A percentile compares a stretch with the other conserved stretches of the same genome.
Conservation (phyloP, 2,329 filamentous ascomycete genomes). For the Aureobasidium leucospermi region DNA sequence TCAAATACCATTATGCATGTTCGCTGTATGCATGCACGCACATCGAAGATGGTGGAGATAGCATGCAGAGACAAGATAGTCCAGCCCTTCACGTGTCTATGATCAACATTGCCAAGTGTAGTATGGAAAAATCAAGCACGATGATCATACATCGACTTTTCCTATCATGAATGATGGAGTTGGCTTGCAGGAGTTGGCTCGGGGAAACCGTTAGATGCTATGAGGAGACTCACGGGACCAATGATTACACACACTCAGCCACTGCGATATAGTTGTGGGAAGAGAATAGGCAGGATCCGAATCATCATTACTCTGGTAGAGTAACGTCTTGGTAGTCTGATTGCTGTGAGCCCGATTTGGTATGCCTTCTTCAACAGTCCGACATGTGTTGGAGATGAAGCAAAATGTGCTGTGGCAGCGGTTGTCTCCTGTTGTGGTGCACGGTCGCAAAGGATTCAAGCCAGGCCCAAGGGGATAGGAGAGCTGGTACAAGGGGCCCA, state of each 20-base stretch:
- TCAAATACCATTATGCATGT: conserved; percentile 8
- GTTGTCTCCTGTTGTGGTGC: background rate
- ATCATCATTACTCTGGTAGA: background rate
- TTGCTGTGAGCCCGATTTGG: conserved; percentile 3
- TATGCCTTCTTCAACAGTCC: background rate
- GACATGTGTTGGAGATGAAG: background rate
- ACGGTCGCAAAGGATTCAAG: conserved; percentile 10
- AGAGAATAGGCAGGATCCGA: conserved; percentile 4
- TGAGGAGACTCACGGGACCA: background rate
- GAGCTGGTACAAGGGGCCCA: background rate
- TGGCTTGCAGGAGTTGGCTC: background rate
- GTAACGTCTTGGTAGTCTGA: conserved; percentile 1
- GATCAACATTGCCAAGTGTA: background rate
- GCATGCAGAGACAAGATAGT: background rate
- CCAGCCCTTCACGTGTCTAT: background rate
- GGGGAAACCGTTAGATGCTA: background rate
- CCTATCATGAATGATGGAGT: background rate
- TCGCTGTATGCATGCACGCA: background rate
- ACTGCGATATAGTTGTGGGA: background rate
- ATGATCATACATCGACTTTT: background rate
- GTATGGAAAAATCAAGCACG: background rate
- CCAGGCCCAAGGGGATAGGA: conserved; percentile 5
- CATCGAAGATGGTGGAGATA: conserved; percentile 1
- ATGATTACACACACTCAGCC: background rate
- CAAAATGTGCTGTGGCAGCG: background rate